These are phyloP conservation scores for Penicillium sp. DNA, from an alignment of 2,329 filamentous ascomycete species.

Conservation along the genomic window DNA sequence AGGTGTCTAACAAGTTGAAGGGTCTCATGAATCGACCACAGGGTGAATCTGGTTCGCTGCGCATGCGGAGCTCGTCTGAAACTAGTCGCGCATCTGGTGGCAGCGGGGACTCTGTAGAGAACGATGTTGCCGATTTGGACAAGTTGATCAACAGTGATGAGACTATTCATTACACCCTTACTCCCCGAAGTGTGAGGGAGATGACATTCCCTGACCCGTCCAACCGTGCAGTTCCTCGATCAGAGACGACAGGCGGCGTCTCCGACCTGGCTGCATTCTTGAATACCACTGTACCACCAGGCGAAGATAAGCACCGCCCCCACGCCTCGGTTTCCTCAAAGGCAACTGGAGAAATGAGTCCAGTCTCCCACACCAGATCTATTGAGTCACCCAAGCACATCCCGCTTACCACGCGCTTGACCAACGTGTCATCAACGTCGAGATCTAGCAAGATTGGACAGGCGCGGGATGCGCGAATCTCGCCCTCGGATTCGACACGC, in stretches of 20 bases:
- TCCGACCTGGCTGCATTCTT: conserved; percentile 41
- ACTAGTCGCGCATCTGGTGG: conserved; percentile 30
- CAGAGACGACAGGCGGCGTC: conserved; percentile 34
- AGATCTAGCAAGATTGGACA: conserved; percentile 31
- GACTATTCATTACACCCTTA: conserved; percentile 79
- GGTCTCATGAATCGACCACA: conserved; percentile 39
- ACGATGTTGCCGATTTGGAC: conserved; percentile 69
- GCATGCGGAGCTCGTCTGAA: conserved; percentile 38
- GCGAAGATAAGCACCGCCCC: conserved; percentile 21
- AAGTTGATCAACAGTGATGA: conserved; percentile 78
- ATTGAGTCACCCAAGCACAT: conserved; percentile 26
- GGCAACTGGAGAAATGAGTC: conserved; percentile 15
- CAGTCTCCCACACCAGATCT: conserved; percentile 21
- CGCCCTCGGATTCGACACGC: conserved; percentile 64
- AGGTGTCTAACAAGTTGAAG: conserved; percentile 44
- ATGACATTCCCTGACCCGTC: conserved; percentile 54
- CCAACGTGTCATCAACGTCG: conserved; percentile 13
- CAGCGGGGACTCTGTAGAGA: conserved; percentile 35
- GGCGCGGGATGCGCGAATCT: conserved; percentile 70
- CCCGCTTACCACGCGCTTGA: conserved; percentile 21
- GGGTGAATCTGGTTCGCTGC: conserved; percentile 29
- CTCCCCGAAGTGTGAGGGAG: conserved; percentile 73
- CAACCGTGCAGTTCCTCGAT: conserved; percentile 32
- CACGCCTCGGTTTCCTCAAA: conserved; percentile 23
- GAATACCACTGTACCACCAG: conserved; percentile 36